Evolutionary conservation across 2,329 filamentous ascomycete genomes (phyloP).

Genomic region (Stenocarpella maydis): DNA sequence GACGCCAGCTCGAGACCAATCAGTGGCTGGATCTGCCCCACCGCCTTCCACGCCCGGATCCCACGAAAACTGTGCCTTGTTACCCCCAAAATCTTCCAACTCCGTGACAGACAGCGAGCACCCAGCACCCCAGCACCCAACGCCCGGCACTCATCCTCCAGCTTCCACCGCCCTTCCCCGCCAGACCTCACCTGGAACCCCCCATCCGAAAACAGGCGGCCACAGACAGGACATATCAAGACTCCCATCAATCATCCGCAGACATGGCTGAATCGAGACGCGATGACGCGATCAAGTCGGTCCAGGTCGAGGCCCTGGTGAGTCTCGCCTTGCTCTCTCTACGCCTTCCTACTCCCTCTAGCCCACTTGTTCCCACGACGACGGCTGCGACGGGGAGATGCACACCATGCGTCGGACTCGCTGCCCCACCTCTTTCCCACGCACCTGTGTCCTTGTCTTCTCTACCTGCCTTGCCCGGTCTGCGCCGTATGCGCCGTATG

Average conservation of each 20-base stretch:
- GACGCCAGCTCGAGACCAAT: not conserved
- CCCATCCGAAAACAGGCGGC: not conserved
- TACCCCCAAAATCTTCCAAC: constrained; percentile 28
- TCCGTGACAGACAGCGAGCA: not conserved
- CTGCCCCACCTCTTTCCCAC: constrained; percentile 37
- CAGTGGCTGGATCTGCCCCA: constrained; percentile 5
- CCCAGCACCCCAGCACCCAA: not conserved
- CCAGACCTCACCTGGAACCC: no score
- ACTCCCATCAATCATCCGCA: constrained; percentile 39
- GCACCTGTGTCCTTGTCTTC: no score
- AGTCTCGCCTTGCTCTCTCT: constrained; percentile 45
- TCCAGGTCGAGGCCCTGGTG: constrained; percentile 95
- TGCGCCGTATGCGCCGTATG: not conserved
- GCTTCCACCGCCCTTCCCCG: no score
- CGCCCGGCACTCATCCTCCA: not conserved
- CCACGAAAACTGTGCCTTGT: constrained; percentile 31
- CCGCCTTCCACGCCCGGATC: constrained; percentile 27
- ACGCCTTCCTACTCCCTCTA: not conserved
- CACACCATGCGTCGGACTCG: not conserved
- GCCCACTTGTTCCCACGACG: constrained; percentile 15
- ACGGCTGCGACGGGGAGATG: not conserved
- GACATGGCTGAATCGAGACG: constrained; percentile 68
- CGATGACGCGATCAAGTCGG: constrained; percentile 80
- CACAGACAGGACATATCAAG: not conserved
- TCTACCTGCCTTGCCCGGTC: not conserved